Conservation (phyloP, 257 asterid species). For the Nicotiana paniculata region DNA sequence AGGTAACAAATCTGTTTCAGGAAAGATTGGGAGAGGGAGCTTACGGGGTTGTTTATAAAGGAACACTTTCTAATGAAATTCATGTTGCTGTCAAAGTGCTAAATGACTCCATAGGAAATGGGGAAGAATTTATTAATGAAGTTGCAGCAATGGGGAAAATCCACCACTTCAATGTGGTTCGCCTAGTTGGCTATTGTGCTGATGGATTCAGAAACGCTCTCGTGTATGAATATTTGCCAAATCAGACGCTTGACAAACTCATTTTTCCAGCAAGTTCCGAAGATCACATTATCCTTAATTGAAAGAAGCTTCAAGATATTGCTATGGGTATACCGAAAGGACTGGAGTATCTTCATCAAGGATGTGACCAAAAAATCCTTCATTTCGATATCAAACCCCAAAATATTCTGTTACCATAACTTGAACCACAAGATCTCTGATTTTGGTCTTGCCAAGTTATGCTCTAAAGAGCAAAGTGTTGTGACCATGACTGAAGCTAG, state of each 20-base stretch:
- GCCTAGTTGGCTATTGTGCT: constrained; percentile 37
- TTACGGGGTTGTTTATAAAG: constrained; percentile 21
- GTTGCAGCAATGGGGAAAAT: constrained; percentile 32
- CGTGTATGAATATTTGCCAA: constrained; percentile 31
- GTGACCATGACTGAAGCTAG: no score
- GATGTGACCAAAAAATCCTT: no score
- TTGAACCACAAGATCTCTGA: no score
- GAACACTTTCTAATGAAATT: constrained; percentile 28
- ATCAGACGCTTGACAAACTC: constrained; percentile 29
- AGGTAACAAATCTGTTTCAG: no score
- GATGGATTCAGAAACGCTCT: constrained; percentile 30
- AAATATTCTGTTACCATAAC: no score
- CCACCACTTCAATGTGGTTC: constrained; percentile 27
- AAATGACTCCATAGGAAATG: constrained; percentile 22
- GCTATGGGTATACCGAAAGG: no score
- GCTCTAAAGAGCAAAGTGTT: no score
- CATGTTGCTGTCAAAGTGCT: constrained; percentile 26
- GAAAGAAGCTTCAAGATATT: constrained; percentile 13
- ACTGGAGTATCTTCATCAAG: no score
- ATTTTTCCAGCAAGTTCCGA: constrained; percentile 11
- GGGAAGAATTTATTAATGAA: constrained; percentile 44
- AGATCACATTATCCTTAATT: background rate
- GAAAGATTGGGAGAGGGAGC: no score
- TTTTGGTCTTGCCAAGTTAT: no score
- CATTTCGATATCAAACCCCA: no score